Percentiles rank a stretch among this genome's conserved stretches.
phyloP scores from a whole-genome alignment of 2,329 filamentous ascomycete genomes.

The Aaosphaeria pasadenensis region DNA sequence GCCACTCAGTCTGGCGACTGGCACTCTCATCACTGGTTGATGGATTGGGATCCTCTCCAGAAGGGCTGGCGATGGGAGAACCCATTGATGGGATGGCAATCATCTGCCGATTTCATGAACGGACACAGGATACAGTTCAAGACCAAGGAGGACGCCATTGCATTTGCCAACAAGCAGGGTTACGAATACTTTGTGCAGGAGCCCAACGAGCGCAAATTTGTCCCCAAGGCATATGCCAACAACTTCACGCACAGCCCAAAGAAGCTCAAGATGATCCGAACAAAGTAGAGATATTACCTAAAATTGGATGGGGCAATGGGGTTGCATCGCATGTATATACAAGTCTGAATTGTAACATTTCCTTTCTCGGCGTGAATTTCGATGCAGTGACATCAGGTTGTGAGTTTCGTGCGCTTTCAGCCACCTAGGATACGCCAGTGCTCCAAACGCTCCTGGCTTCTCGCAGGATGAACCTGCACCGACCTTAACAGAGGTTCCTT shows the following conservation, averaged over 20 bases:
- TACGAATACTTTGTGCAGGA: constrained; percentile 99
- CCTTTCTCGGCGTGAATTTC: no score
- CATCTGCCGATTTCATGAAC: constrained; percentile 91
- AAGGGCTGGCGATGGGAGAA: constrained; percentile 99
- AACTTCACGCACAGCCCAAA: constrained; percentile 85
- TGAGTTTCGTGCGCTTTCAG: no score
- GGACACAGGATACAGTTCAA: constrained; percentile 89
- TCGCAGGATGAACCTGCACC: no score
- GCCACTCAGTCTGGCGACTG: constrained; percentile 93
- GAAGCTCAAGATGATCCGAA: constrained; percentile 78
- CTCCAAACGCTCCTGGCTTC: no score
- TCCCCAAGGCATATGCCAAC: constrained; percentile 93
- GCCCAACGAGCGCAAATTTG: constrained; percentile 81
- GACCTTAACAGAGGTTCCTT: no score
- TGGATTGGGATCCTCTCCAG: constrained; percentile 94
- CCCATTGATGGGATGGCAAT: constrained; percentile 97
- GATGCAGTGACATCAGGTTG: no score
- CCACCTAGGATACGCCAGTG: no score
- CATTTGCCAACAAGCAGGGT: constrained; percentile 96
- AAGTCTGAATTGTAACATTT: no score
- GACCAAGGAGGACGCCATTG: constrained; percentile 88
- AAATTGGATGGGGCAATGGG: no score
- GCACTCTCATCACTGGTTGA: constrained; percentile 83
- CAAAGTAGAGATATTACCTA: constrained; percentile 62
- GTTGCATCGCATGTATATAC: no score